phyloP scores from a whole-genome alignment of 129 eudicot species.

The Erigeron canadensis region DNA sequence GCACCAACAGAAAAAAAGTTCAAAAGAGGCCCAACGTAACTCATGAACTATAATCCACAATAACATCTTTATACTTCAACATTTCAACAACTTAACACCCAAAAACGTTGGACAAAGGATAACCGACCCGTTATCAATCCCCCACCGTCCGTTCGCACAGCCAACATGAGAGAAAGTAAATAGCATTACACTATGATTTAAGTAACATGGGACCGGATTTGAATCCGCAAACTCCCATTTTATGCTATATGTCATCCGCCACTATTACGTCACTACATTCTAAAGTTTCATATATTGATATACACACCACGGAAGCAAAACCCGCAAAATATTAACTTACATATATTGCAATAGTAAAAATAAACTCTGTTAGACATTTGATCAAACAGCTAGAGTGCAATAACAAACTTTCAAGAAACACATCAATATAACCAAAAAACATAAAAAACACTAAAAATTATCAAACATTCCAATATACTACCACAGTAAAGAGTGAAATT shows the following conservation, averaged over 20 bases:
- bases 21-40: not conserved
- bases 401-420: not conserved
- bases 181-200: too few species aligned
- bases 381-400: slow-evolving; percentile 20
- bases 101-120: not conserved
- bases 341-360: not conserved
- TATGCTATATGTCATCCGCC: too few species aligned
- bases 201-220: too few species aligned
- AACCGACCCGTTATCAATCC: not conserved
- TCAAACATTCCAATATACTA: not conserved
- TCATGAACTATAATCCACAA: not conserved
- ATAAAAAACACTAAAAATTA: not conserved
- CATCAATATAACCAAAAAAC: not conserved
- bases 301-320: slow-evolving; percentile 10
- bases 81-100: not conserved
- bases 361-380: slow-evolving; percentile 10
- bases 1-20: slow-evolving; percentile 9
- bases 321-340: not conserved
- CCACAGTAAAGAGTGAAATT: not conserved
- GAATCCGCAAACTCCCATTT: too few species aligned
- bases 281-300: not conserved
- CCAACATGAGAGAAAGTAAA: too few species aligned
- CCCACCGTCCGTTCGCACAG: too few species aligned
- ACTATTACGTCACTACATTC: too few species aligned
- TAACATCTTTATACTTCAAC: not conserved